Evolutionary conservation across 345 rosid species (phyloP), one percentile per base, ranked within the genome.

Genomic region (Lepidium aucheri): DNA sequence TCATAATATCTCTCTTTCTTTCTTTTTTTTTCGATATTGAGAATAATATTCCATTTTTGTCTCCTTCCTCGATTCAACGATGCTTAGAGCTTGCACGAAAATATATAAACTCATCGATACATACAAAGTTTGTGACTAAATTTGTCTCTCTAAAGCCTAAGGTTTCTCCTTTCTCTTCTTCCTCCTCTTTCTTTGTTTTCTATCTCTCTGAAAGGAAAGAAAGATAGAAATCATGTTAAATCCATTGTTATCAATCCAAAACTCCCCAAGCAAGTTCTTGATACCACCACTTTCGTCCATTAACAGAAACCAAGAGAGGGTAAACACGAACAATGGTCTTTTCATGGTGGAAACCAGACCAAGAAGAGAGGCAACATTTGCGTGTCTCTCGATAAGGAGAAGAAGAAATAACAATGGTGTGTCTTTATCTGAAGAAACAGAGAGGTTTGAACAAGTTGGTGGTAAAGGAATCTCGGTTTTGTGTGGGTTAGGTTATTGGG

Each of bases 401-500:
- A 63, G 65, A 43, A 50, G 58, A 47, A 76, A 64, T 20, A 49
- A 44, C 66, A 68, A 24, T 41, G 73, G 69, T 40, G 76, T 72
- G 24, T 81, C 60, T 56, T 62, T 66, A 59, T 80, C 64, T 50
- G 67, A 36, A 44, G 68, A 73, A 44, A 52, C 62, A 9, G 65
- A 2, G 36, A 60, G 24, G 14, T 73, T 66, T 52, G 39, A 66
- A 35, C 85, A 45, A 58, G 60, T 72, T 72, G 91, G 90, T 68
- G 53, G 78, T 12, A 67, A 67, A 34, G 80, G 79, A 71, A 84
- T 87, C 86, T 38, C 74, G 43, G 76, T 50, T 65, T 44, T 87
- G 78, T 87, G 98, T 79, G 98, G 95, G 36, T 66, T 92, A 60
- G 98, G 96, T 50, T 92, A 89, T 45, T 89, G 95, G 89, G 72